Base-by-base conservation (phyloP, 768 basidiomycete species). In the Lactifluus rugatus region DNA sequence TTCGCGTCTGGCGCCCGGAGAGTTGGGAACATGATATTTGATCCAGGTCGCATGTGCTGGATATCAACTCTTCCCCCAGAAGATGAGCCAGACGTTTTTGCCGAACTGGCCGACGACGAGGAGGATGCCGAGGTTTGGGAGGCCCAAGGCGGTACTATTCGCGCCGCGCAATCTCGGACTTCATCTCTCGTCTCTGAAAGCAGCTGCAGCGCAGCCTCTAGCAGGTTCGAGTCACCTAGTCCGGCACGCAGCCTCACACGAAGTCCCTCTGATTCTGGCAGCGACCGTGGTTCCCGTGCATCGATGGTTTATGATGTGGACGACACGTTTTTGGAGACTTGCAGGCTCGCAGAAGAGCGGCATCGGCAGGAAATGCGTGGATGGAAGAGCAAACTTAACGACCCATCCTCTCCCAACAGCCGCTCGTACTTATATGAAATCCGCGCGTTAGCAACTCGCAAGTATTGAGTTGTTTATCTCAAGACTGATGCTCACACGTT, bases 21-120 rank as follows among this genome's bases (percentile, higher is more conserved):
- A 70, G 95, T 97, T 19, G 96, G 96, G 46, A 92, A 93, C 76
- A 99, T 99, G 95, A 83, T 92, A 37, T 98, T 99, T 67, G 94
- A 99, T 73, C 94, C 96, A 1, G 67, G 81, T 44, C 83, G 84
- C 25, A 97, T 97, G 93, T 90, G 92, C 68, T 97, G 93, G 93
- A 81, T 98, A 72, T 89, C 90, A 56, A 84, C 84, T 58, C 70
- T 91, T 41, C 78, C 85, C 6, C 85, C 87, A 21, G 93, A 93
- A 57, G 90, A 94, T 41, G 93, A 97, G 68, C 89, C 90, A 7
- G 93, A 97, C 68, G 88, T 93, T n/a, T 95, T 96, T 69, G 91
- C 89, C 47, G 87, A 90, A 64, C 80, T 93, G 28, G 89, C 87
- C 2, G 93, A 95, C 62, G 94, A 95, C 65, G 93, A 94, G 68